Percentiles rank a stretch among this genome's conserved stretches.
Conservation (phyloP, 129 eudicot genomes). For the Tanacetum coccineum region DNA sequence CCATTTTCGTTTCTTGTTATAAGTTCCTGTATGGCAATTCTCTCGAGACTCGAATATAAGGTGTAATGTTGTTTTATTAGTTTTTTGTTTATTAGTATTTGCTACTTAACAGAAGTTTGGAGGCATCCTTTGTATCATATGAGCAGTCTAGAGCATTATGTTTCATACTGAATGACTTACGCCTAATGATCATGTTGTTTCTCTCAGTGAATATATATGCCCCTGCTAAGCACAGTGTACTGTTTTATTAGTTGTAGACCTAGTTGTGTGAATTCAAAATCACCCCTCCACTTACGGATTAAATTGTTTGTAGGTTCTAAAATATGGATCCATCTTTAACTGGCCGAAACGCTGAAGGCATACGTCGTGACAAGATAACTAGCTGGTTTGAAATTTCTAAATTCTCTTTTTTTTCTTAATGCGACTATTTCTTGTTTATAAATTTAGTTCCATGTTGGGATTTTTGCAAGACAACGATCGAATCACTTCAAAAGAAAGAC, state of each 20-base stretch:
- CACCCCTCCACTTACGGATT: constrained; percentile 12
- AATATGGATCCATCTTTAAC: constrained; percentile 82
- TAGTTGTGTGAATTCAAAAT: background rate
- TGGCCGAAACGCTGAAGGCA: constrained; percentile 77
- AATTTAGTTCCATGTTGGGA: constrained; percentile 11
- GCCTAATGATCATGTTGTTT: too few species aligned
- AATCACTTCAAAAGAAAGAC: constrained; percentile 61
- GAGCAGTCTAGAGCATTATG: too few species aligned
- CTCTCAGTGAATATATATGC: too few species aligned
- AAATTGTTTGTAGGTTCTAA: constrained; percentile 46
- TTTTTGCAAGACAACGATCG: constrained; percentile 63
- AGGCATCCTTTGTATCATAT: too few species aligned
- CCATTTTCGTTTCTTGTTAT: too few species aligned
- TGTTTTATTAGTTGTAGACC: background rate
- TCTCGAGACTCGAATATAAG: too few species aligned
- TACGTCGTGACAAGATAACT: constrained; percentile 72
- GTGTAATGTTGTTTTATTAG: too few species aligned
- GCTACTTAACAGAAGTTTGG: too few species aligned
- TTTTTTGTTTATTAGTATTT: too few species aligned
- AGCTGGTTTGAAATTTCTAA: constrained; percentile 30
- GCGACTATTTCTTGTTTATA: background rate
- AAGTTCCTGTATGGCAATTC: too few species aligned
- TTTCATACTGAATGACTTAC: too few species aligned
- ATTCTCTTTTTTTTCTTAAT: background rate
- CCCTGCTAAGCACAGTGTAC: too few species aligned